Conservation (phyloP, 306 rosid species). For the Malus sylvestris region DNA sequence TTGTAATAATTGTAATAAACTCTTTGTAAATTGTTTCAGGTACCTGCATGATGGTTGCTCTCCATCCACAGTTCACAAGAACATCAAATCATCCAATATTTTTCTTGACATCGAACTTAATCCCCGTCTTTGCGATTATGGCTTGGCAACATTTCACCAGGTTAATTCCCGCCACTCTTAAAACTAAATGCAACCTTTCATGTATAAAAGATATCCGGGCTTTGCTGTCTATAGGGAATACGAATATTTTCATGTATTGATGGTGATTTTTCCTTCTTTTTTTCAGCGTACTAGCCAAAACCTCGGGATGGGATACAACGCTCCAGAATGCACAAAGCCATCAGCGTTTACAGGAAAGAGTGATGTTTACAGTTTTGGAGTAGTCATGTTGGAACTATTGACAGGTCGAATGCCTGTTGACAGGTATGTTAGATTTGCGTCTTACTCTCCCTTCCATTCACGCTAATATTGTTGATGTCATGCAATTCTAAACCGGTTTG, state of each 20-base stretch:
- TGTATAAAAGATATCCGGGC: background rate
- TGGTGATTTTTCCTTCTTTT: background rate
- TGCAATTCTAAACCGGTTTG: background rate
- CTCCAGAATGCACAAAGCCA: conserved; percentile 76
- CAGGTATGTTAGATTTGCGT: conserved; percentile 35
- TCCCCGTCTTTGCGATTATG: conserved; percentile 74
- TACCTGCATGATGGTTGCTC: conserved; percentile 74
- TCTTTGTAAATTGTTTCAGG: conserved; percentile 31
- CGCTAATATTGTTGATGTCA: background rate
- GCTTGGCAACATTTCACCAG: conserved; percentile 77
- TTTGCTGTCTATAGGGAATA: background rate
- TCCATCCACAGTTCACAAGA: conserved; percentile 72
- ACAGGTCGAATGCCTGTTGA: conserved; percentile 84
- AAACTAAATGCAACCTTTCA: background rate
- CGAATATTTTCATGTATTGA: background rate
- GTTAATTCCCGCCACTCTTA: conserved; percentile 16
- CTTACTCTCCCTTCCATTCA: background rate
- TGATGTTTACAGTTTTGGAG: conserved; percentile 83
- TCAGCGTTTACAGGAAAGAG: conserved; percentile 61
- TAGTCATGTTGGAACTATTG: conserved; percentile 81
- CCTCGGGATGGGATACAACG: conserved; percentile 73
- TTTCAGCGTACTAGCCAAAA: conserved; percentile 58
- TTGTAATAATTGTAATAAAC: background rate
- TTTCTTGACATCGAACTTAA: conserved; percentile 70
- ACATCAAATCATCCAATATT: conserved; percentile 78